Percentiles rank a stretch among this genome's conserved stretches.
Evolutionary conservation across 768 basidiomycete species (phyloP).

Genomic region (Mycena metata): DNA sequence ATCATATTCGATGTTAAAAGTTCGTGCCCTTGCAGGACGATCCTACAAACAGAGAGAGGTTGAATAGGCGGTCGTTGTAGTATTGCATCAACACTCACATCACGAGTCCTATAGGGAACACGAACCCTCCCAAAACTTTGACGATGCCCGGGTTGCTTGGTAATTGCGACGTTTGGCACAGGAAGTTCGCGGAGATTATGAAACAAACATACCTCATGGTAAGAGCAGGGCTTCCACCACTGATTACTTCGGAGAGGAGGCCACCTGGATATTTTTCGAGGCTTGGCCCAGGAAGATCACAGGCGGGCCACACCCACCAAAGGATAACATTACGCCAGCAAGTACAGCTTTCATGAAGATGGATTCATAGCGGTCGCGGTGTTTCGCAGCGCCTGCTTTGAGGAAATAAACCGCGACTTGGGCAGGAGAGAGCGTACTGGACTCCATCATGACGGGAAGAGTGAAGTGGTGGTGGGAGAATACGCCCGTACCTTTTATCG

Average conservation of each 20-base stretch:
- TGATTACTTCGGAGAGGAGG: constrained; percentile 69
- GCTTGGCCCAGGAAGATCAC: too few relatives aligned
- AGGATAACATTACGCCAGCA: constrained; percentile 81
- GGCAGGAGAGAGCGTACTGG: constrained; percentile 67
- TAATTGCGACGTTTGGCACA: too few relatives aligned
- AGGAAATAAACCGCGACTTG: constrained; percentile 72
- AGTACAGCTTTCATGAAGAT: constrained; percentile 79
- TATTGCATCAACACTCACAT: constrained; percentile 58
- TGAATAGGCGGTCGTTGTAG: background rate
- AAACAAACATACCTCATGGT: constrained; percentile 40
- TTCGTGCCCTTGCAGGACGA: constrained; percentile 78
- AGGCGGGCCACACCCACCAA: too few relatives aligned
- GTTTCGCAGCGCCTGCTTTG: constrained; percentile 70
- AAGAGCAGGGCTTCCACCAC: constrained; percentile 69
- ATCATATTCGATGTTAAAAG: constrained; percentile 70
- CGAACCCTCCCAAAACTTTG: constrained; percentile 74
- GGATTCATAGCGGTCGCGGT: constrained; percentile 70
- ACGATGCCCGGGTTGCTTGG: constrained; percentile 73
- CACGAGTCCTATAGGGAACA: constrained; percentile 83
- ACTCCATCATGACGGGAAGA: constrained; percentile 36
- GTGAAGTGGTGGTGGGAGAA: constrained; percentile 23
- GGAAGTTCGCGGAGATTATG: too few relatives aligned
- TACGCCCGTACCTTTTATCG: background rate
- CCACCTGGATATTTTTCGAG: too few relatives aligned
- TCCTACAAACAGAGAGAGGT: constrained; percentile 60